Evolutionary conservation across 148 eudicot species (phyloP), one percentile per base, ranked within the genome.

Genomic region (Dianthus caryophyllus): DNA sequence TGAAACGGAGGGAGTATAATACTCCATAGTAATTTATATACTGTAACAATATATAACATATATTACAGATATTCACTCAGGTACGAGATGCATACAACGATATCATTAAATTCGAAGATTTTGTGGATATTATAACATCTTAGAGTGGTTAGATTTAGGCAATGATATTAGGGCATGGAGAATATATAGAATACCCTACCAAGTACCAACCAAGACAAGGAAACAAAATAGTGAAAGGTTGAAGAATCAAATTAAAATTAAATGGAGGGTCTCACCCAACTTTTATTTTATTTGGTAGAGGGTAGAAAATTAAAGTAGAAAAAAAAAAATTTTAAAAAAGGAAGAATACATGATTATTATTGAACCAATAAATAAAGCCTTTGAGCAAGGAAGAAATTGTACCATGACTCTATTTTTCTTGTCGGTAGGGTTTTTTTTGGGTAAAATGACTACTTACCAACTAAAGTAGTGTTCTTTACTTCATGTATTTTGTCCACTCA

Each of bases 381-480:
- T 22, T 62, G 7, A 63, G 27, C 22, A 26, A 61, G 36, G 53
- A 47, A 27, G 0, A 53, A 25, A 44, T 54, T 12, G 6, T 17
- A 39, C 63, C 61, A 53, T 30, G 47, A 61, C 71, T 66, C 64
- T 33, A 22, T 41, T 65, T 70, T 70, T 76, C 20, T 13, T 76
- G 79, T 76, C 79, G 79, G 79, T 70, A 76, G 72, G 38, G 48
- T 25, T 52, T 52, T 59, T 30, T 7, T 33, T 33, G 38, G 7
- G 41, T 55, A 49, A 70, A 18, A 48, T 66, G 79, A 76, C 79
- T 76, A 62, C 79, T 71, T 66, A 76, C 79, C 79, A 58, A 76
- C 79, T 76, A 76, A 76, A 76, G 71, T 71, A n/a, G 44, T 49
- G 57, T 48, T 49, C 57, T 56, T 69, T 36, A 5, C 9, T 59